phyloP scores from a whole-genome alignment of 257 asterid genomes.

The Solanum lycopersicoides region DNA sequence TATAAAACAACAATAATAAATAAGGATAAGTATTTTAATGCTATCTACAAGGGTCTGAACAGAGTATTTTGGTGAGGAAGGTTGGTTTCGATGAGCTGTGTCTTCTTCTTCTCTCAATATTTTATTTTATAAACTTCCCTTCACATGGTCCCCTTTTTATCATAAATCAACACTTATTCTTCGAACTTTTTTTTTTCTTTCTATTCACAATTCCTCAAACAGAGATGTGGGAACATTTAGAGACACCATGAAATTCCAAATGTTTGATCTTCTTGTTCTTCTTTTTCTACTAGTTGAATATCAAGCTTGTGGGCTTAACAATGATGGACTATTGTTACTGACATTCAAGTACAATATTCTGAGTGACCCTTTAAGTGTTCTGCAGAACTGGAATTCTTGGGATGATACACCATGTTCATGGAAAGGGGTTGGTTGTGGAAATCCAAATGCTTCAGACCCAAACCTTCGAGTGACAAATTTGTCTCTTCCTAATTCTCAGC shows the following conservation, averaged over 20 bases:
- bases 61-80: constrained; percentile 42
- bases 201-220: background rate
- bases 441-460: constrained; percentile 32
- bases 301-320: constrained; percentile 39
- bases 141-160: constrained; percentile 38
- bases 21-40: background rate
- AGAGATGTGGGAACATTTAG: constrained; percentile 36
- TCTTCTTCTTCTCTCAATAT: background rate
- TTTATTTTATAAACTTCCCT: constrained; percentile 7
- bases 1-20: background rate
- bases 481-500: constrained; percentile 47
- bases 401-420: constrained; percentile 75
- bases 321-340: constrained; percentile 62
- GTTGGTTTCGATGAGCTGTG: constrained; percentile 59
- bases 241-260: constrained; percentile 35
- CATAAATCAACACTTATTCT: constrained; percentile 47
- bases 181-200: background rate
- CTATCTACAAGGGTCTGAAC: constrained; percentile 22
- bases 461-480: constrained; percentile 54
- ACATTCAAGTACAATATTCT: constrained; percentile 51
- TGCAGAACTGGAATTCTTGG: constrained; percentile 40
- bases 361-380: constrained; percentile 49
- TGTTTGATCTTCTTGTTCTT: constrained; percentile 19
- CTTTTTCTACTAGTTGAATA: constrained; percentile 20
- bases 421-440: constrained; percentile 74